Conservation (phyloP, 768 basidiomycete species). For the Xerocomellus chrysenteron region DNA sequence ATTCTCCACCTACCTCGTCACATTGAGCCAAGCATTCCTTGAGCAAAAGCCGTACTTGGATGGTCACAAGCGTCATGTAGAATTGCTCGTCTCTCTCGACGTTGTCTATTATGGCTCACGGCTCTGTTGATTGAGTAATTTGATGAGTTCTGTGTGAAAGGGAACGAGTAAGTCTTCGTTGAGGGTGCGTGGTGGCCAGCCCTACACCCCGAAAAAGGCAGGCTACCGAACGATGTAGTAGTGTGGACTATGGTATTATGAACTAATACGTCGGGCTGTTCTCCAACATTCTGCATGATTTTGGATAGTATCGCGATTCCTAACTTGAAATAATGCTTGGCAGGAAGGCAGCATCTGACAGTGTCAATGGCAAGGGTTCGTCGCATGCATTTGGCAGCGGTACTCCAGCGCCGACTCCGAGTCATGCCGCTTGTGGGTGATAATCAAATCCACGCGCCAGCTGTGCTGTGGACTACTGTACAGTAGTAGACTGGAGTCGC, state of each 20-base stretch:
- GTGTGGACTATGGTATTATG: too few relatives aligned
- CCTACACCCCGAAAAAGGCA: too few relatives aligned
- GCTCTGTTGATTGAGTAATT: not conserved
- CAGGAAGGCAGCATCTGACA: conserved; percentile 3
- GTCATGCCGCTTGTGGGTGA: not conserved
- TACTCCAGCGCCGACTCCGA: conserved; percentile 9
- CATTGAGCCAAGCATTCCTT: not conserved
- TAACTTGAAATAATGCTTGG: too few relatives aligned
- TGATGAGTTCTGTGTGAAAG: too few relatives aligned
- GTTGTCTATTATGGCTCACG: not conserved
- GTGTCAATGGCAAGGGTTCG: not conserved
- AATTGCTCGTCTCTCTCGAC: conserved; percentile 8
- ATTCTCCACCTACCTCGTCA: conserved; percentile 25
- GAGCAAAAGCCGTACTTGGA: not conserved
- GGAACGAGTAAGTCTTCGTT: too few relatives aligned
- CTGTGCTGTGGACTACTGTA: too few relatives aligned
- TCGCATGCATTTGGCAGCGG: conserved; percentile 9
- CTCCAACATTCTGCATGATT: too few relatives aligned
- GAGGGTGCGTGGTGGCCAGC: too few relatives aligned
- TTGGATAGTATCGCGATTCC: too few relatives aligned
- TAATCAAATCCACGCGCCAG: conserved; percentile 9
- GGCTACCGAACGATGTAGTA: too few relatives aligned
- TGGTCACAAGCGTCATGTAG: conserved; percentile 20
- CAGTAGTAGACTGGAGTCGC: not conserved
- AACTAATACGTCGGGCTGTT: too few relatives aligned